Percentiles rank a stretch among this genome's conserved stretches.
phyloP scores from a whole-genome alignment of 176 grass and related monocot species.

The Bonia amplexicaulis region DNA sequence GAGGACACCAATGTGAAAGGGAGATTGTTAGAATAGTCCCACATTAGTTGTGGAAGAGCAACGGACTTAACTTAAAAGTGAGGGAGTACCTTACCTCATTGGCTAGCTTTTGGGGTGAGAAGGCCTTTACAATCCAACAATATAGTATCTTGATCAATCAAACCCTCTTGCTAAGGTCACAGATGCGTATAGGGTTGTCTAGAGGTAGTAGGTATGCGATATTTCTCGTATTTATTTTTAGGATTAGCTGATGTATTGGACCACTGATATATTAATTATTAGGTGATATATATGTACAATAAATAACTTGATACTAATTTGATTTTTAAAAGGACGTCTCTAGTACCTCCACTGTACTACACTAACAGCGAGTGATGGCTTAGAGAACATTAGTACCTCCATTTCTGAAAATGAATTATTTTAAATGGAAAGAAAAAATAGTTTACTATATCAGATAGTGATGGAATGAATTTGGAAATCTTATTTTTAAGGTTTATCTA shows the following conservation, averaged over 20 bases:
- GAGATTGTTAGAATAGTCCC: too few species aligned
- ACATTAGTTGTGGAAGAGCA: too few species aligned
- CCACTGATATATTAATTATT: neutral
- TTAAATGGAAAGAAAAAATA: neutral
- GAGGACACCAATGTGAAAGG: too few species aligned
- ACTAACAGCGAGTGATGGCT: neutral
- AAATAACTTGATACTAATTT: neutral
- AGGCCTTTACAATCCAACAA: too few species aligned
- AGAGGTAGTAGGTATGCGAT: neutral
- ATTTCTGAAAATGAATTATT: neutral
- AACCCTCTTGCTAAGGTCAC: neutral
- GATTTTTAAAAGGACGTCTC: neutral
- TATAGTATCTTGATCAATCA: slow-evolving; percentile 2
- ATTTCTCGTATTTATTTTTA: slow-evolving; percentile 5
- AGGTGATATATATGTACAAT: neutral
- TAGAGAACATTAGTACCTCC: neutral
- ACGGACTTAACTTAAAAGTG: too few species aligned
- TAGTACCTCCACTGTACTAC: neutral
- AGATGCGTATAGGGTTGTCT: neutral
- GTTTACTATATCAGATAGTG: neutral
- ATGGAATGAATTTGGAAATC: slow-evolving; percentile 2
- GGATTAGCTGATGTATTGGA: neutral
- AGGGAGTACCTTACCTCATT: too few species aligned
- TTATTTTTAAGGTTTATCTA: neutral
- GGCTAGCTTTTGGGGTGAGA: too few species aligned